Conservation (phyloP, 1,284 basidiomycete genomes). For the Ustilago crameri region DNA sequence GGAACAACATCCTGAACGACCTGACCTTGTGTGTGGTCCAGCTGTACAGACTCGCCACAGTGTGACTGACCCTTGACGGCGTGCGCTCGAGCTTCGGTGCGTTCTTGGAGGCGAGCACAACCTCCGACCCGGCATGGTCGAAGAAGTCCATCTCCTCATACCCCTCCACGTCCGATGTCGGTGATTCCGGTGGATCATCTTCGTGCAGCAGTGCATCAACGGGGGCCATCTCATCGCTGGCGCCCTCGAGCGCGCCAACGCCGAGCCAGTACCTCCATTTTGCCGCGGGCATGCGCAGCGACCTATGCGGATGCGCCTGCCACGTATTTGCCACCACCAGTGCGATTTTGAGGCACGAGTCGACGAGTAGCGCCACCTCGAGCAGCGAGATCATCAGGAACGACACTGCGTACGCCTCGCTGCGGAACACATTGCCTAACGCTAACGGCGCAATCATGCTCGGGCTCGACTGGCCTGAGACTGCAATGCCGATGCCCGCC, state of each 20-base stretch:
- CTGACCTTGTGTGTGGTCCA: slow-evolving; percentile 11
- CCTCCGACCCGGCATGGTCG: slow-evolving; percentile 17
- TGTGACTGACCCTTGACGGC: slow-evolving; percentile 16
- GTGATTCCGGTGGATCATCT: slow-evolving; percentile 19
- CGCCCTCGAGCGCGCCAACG: slow-evolving; percentile 1
- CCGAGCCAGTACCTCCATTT: slow-evolving; percentile 47
- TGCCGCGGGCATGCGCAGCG: slow-evolving; percentile 24
- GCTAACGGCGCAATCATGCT: background rate
- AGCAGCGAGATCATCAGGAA: slow-evolving; percentile 56
- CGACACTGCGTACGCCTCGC: slow-evolving; percentile 50
- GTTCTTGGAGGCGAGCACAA: background rate
- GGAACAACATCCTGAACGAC: slow-evolving; percentile 8
- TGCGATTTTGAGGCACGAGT: slow-evolving; percentile 27
- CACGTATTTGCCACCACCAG: slow-evolving; percentile 19
- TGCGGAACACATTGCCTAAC: slow-evolving; percentile 34
- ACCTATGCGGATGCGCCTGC: slow-evolving; percentile 9
- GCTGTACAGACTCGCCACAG: slow-evolving; percentile 5
- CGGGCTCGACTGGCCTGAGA: background rate
- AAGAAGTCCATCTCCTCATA: slow-evolving; percentile 25
- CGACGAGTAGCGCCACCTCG: slow-evolving; percentile 50
- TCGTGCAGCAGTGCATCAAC: slow-evolving; percentile 29
- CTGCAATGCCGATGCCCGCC: background rate
- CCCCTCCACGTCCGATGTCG: slow-evolving; percentile 1
- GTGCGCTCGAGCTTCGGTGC: slow-evolving; percentile 10
- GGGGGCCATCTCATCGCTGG: slow-evolving; percentile 10